A percentile compares a stretch with the other conserved stretches of the same genome.
Conservation (phyloP, 1,284 basidiomycete species). For the Puccinia polysora region DNA sequence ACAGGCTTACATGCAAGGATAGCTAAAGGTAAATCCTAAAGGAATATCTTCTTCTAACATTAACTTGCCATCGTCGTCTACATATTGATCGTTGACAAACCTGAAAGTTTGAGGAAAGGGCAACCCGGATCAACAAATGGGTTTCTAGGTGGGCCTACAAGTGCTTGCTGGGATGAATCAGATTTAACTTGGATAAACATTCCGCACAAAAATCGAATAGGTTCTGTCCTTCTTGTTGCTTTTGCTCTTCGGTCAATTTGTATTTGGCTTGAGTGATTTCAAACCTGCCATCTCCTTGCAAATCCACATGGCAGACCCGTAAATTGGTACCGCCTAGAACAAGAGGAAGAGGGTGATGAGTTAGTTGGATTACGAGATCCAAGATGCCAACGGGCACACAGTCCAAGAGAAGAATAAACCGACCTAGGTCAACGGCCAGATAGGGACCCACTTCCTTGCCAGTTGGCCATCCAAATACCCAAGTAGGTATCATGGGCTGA, state of each 20-base stretch:
- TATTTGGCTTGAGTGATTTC: slow-evolving; percentile 98
- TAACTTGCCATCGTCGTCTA: slow-evolving; percentile 61
- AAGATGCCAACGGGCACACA: not conserved
- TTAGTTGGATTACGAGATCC: not conserved
- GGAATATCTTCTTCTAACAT: slow-evolving; percentile 70
- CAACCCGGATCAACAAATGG: not conserved
- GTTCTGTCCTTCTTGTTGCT: slow-evolving; percentile 90
- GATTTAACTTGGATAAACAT: slow-evolving; percentile 65
- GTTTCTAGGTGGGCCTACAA: not conserved
- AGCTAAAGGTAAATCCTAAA: slow-evolving; percentile 82
- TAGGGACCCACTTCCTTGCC: slow-evolving; percentile 84
- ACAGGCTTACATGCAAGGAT: slow-evolving; percentile 28
- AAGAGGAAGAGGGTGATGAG: slow-evolving; percentile 30
- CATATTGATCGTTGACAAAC: slow-evolving; percentile 76
- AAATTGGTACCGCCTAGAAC: slow-evolving; percentile 68
- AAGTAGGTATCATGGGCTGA: slow-evolving; percentile 94
- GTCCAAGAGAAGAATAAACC: not conserved
- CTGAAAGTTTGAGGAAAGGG: slow-evolving; percentile 35
- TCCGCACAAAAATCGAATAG: slow-evolving; percentile 97
- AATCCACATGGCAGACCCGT: slow-evolving; percentile 89
- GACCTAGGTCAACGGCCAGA: slow-evolving; percentile 88
- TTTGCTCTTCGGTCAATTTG: slow-evolving; percentile 93
- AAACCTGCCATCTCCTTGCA: slow-evolving; percentile 88
- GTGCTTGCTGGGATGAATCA: not conserved
- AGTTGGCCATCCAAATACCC: slow-evolving; percentile 92